phyloP scores from a whole-genome alignment of 257 asterid species.

The Eucommia ulmoides region DNA sequence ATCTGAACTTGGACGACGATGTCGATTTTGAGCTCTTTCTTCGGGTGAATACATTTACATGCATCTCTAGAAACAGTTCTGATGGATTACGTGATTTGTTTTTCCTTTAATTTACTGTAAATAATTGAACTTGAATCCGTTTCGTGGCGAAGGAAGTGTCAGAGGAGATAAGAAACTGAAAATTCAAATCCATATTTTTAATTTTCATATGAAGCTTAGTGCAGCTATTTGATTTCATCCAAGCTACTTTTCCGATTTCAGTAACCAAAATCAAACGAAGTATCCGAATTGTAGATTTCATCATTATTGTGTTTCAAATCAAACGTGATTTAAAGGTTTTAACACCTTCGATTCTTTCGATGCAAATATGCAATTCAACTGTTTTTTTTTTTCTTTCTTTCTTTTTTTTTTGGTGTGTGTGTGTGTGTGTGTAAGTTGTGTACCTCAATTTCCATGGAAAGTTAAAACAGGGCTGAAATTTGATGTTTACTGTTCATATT shows the following conservation, averaged over 20 bases:
- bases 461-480: not conserved
- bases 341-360: too few species aligned
- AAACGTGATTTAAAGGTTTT: too few species aligned
- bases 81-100: not conserved
- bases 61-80: not conserved
- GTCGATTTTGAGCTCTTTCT: slow-evolving; percentile 90
- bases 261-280: not conserved
- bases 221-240: too few species aligned
- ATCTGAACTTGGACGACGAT: slow-evolving; percentile 51
- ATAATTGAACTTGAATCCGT: not conserved
- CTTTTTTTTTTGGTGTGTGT: too few species aligned
- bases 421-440: not conserved
- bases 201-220: not conserved
- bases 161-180: not conserved
- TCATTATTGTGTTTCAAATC: too few species aligned
- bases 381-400: not conserved
- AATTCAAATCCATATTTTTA: not conserved
- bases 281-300: not conserved
- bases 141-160: not conserved
- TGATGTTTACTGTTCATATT: slow-evolving; percentile 2
- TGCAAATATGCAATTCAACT: not conserved
- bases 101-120: too few species aligned
- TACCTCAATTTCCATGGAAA: not conserved
- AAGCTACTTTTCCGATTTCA: not conserved
- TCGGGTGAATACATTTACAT: slow-evolving; percentile 36